Percentiles rank a stretch among this genome's conserved stretches.
Conservation (phyloP, 2,329 filamentous ascomycete genomes). For the Alternaria sp. region DNA sequence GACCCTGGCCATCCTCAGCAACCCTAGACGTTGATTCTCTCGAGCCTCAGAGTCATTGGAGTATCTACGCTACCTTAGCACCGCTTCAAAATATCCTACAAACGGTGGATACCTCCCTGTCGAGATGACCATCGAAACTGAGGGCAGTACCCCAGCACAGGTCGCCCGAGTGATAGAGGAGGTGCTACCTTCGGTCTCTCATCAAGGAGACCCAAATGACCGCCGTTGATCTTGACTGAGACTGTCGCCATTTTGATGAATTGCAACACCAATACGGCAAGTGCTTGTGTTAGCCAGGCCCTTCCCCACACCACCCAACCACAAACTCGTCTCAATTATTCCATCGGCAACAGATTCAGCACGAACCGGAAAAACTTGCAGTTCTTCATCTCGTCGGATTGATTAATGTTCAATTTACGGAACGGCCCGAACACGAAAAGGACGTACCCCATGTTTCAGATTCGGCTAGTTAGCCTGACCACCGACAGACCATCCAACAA, state of each 20-base stretch:
- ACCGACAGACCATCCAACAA: neutral
- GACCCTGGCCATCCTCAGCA: too few species aligned
- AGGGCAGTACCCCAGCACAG: neutral
- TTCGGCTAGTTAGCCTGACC: neutral
- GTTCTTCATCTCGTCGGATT: neutral
- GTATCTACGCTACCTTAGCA: too few species aligned
- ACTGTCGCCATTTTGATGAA: neutral
- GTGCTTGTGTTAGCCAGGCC: neutral
- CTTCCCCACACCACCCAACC: neutral
- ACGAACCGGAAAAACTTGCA: neutral
- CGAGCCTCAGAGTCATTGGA: too few species aligned
- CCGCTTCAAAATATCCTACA: too few species aligned
- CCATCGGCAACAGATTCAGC: neutral
- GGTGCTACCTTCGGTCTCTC: neutral
- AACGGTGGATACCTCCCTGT: too few species aligned
- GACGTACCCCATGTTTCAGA: neutral
- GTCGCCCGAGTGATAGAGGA: neutral
- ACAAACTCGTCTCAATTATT: neutral
- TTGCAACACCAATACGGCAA: neutral
- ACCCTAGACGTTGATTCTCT: too few species aligned
- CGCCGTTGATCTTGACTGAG: neutral
- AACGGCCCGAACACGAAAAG: neutral
- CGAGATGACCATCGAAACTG: neutral
- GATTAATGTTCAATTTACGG: neutral
- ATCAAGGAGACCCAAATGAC: neutral